Base-by-base conservation (phyloP, 2,329 filamentous ascomycete genomes). In the Arachnopeziza araneosa region DNA sequence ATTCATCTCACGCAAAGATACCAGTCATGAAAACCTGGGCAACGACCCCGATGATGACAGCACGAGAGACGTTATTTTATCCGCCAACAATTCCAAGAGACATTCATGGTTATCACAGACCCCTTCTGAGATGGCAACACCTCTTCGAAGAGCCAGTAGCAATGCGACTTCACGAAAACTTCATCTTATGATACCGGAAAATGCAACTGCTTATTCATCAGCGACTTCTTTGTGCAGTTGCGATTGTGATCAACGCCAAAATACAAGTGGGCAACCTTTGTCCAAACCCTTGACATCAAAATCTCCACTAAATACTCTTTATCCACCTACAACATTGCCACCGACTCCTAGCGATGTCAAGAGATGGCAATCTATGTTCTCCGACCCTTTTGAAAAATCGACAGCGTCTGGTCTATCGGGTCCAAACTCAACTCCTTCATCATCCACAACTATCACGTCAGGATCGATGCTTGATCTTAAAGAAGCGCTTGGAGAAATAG, bases 201-300 rank as follows among this genome's bases (percentile, higher is more conserved):
- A 44, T 44, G 17, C 12, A 44, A 44, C 36, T 44, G 72, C 74
- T 52, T 71, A 74, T 60, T 77, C 77, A 21, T 76, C 78, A 24
- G 73, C 73, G 52, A 78, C 75, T 64, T 81, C 79, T 69, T 76
- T 80, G 67, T 78, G 75, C 66, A 78, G 75, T 63, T 76, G 70
- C 59, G 75, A 79, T 50, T 72, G 70, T 55, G 71, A 30, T 56
- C 36, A 5, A 44, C 4, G 17, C 12, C 17, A 5, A 44, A 44
- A 44, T 26, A 19, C 55, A 55, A 60, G 62, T 52, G 48, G 60
- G 58, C 51, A 57, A 65, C 67, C 70, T 69, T 72, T 69, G 66
- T 70, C 62, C 24, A 54, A 24, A 50, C 48, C 63, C 23, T 54
- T 60, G 23, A 52, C 61, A 30, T 21, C 58, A 24, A 55, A 53